These are phyloP conservation scores for Stemphylium beticola DNA, from an alignment of 2,329 filamentous ascomycete genomes.

Conservation along the genomic window DNA sequence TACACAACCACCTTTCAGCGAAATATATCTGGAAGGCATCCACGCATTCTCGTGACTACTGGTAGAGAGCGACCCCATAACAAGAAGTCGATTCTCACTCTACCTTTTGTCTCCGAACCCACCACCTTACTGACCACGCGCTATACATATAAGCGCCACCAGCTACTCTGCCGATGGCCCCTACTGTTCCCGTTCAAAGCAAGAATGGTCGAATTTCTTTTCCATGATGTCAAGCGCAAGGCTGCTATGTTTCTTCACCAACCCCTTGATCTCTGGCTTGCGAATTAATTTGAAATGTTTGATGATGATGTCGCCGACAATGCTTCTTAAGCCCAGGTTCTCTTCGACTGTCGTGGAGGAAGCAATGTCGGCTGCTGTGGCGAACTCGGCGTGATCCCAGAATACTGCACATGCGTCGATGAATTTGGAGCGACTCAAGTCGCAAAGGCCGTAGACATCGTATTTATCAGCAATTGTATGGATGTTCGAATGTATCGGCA, in stretches of 20 bases:
- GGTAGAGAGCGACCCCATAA: too few species aligned
- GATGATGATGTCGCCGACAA: conserved; percentile 32
- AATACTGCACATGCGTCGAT: not conserved
- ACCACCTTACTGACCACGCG: too few species aligned
- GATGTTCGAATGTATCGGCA: conserved; percentile 9
- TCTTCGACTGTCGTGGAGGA: conserved; percentile 34
- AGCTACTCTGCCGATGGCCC: too few species aligned
- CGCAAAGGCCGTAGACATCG: not conserved
- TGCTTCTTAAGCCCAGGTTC: conserved; percentile 40
- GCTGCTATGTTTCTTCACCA: conserved; percentile 13
- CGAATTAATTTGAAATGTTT: conserved; percentile 21
- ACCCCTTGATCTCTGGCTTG: conserved; percentile 7
- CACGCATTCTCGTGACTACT: too few species aligned
- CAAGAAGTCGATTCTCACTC: too few species aligned
- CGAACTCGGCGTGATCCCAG: conserved; percentile 32
- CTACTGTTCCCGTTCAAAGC: not conserved
- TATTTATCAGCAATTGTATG: conserved; percentile 25
- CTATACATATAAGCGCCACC: too few species aligned
- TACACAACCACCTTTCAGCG: too few species aligned
- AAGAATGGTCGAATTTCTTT: not conserved
- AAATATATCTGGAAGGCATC: too few species aligned
- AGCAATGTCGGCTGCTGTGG: conserved; percentile 27
- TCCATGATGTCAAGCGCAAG: conserved; percentile 9
- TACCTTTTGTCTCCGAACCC: too few species aligned
- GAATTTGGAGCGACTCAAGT: not conserved